phyloP scores from a whole-genome alignment of 176 grass and related monocot species.

The Zizania latifolia region DNA sequence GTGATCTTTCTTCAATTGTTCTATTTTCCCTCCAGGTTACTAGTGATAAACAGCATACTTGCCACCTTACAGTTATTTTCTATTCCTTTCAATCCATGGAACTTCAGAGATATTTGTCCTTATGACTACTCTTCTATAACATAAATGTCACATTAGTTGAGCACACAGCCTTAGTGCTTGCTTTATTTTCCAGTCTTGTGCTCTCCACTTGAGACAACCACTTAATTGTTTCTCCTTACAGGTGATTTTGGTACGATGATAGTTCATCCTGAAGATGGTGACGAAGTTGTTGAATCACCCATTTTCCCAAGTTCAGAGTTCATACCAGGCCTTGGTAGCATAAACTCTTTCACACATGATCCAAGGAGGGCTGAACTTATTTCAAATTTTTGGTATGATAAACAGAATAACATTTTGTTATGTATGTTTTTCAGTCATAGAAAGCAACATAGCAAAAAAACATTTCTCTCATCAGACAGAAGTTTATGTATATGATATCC shows the following conservation, averaged over 20 bases:
- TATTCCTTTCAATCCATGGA: neutral
- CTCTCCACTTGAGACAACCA: neutral
- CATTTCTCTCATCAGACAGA: neutral
- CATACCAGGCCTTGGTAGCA: constrained; percentile 92
- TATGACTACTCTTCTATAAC: neutral
- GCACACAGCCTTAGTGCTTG: neutral
- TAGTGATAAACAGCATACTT: constrained; percentile 17
- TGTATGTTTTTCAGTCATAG: neutral
- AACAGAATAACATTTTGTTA: neutral
- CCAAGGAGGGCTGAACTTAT: constrained; percentile 53
- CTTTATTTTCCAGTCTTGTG: neutral
- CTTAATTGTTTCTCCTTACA: constrained; percentile 23
- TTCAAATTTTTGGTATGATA: constrained; percentile 59
- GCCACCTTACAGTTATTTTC: neutral
- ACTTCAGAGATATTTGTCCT: neutral
- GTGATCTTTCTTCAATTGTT: neutral
- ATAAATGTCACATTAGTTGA: neutral
- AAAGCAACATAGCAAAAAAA: neutral
- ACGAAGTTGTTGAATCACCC: constrained; percentile 61
- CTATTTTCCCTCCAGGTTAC: neutral
- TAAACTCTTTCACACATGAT: constrained; percentile 91
- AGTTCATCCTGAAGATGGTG: constrained; percentile 64
- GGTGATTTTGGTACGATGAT: constrained; percentile 81
- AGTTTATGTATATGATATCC: constrained; percentile 19
- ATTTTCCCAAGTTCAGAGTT: constrained; percentile 63